Base-by-base conservation (phyloP, 164 flowering plant genomes). In the Vitis rotundifolia region DNA sequence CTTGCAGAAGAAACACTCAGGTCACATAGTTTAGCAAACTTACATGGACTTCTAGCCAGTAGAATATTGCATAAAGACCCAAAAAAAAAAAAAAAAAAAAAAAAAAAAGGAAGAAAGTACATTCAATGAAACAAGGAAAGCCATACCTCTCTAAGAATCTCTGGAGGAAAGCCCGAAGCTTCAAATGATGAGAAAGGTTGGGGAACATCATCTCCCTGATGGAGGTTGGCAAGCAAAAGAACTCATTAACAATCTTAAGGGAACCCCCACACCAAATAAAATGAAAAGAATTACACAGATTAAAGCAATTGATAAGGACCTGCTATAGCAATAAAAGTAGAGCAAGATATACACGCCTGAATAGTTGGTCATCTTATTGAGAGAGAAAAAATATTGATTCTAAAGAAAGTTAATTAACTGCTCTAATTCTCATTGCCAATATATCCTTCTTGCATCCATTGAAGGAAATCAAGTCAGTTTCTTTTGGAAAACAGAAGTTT, bases 101-200 rank as follows among this genome's bases (percentile, higher is more conserved):
- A 63, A 50, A n/a, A 59, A 48, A 37, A 37, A 37, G 2, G 7
- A 37, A 37, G 0, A 22, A 22, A 22, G 26, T 22, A 22, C 44
- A 37, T 37, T 37, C 44, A 37, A 37, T 37, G 5, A 37, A 6
- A 37, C 44, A 37, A 37, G 44, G 44, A 74, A 37, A 10, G 3
- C 5, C 63, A 73, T 86, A 95, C 99, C 98, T 90, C 97, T 81
- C 81, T 89, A 50, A 95, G 86, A 71, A 95, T 75, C 85, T 93
- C 99, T 6, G 90, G 53, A 10, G 99, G 92, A 63, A 95, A 90
- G 8, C 94, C 97, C 75, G 97, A 83, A 54, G 87, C 74, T 63
- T 90, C 93, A 86, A 95, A 95, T 44, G 97, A 79, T 19, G 68
- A 80, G 56, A 88, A 86, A 6, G 99, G 99, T 49, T 86, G 76